These are phyloP conservation scores for Nadsonia starkeyi-henricii DNA, from an alignment of 1,139 yeast genomes.

Conservation along the genomic window DNA sequence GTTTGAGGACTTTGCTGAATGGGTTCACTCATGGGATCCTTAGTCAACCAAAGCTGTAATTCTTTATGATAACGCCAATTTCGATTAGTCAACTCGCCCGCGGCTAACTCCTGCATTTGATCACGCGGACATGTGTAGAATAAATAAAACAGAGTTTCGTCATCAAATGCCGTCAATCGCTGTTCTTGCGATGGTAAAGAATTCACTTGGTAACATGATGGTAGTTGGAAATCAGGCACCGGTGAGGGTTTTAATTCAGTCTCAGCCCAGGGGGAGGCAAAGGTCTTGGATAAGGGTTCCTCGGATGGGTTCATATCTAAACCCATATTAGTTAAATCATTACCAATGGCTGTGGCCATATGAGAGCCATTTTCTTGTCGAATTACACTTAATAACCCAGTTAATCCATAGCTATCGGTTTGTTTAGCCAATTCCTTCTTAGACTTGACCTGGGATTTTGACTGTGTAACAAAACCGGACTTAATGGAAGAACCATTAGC, in stretches of 20 bases:
- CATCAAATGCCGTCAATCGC: conserved; percentile 65
- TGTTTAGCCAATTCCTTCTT: conserved; percentile 11
- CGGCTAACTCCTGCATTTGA: conserved; percentile 84
- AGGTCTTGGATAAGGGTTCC: conserved; percentile 46
- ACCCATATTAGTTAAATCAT: conserved; percentile 65
- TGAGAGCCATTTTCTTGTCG: conserved; percentile 55
- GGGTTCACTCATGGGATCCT: conserved; percentile 85
- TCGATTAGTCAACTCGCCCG: conserved; percentile 70
- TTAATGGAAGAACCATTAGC: too few species aligned
- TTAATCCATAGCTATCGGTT: conserved; percentile 45
- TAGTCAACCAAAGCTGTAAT: conserved; percentile 90
- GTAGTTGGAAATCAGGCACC: conserved; percentile 64
- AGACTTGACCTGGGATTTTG: too few species aligned
- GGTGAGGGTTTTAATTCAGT: conserved; percentile 44
- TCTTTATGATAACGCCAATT: conserved; percentile 98
- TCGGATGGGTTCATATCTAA: conserved; percentile 38
- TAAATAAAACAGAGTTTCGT: conserved; percentile 84
- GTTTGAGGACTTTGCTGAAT: conserved; percentile 71
- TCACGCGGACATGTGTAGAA: conserved; percentile 93
- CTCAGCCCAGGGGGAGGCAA: conserved; percentile 91
- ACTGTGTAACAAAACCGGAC: too few species aligned
- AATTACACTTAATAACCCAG: conserved; percentile 55
- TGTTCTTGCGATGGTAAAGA: conserved; percentile 48
- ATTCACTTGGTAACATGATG: conserved; percentile 40
- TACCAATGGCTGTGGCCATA: conserved; percentile 66